Conservation (phyloP, 805 yeast species). For the Lipomyces sp. region DNA sequence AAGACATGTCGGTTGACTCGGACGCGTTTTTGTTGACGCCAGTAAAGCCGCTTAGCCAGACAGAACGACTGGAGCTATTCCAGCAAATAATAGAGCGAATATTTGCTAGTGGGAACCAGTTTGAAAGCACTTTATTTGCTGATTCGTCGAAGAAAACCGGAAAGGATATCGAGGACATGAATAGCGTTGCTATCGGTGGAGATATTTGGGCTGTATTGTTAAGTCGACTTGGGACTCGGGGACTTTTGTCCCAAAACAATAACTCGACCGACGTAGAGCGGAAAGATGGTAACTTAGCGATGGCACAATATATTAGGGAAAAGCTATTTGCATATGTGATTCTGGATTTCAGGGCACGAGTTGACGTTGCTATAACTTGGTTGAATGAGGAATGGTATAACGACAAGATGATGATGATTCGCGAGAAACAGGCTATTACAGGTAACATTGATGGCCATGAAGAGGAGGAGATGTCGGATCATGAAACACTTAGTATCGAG, state of each 20-base stretch:
- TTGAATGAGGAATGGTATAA: slow-evolving; percentile 92
- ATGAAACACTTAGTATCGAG: slow-evolving; percentile 21
- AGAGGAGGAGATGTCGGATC: slow-evolving; percentile 27
- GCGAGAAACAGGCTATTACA: not conserved
- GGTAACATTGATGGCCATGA: slow-evolving; percentile 35
- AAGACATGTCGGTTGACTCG: slow-evolving; percentile 18
- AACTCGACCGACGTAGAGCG: slow-evolving; percentile 18
- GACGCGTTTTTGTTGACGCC: slow-evolving; percentile 21
- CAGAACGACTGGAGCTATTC: slow-evolving; percentile 63
- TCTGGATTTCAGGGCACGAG: slow-evolving; percentile 69
- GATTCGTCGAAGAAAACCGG: slow-evolving; percentile 17
- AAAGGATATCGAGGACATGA: slow-evolving; percentile 42
- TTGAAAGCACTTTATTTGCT: slow-evolving; percentile 23
- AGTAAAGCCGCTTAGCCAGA: slow-evolving; percentile 51
- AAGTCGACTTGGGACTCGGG: slow-evolving; percentile 76
- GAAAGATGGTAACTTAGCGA: slow-evolving; percentile 42
- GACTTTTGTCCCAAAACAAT: slow-evolving; percentile 8
- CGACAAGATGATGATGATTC: slow-evolving; percentile 50
- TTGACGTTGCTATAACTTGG: slow-evolving; percentile 87
- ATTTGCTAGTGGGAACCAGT: slow-evolving; percentile 25
- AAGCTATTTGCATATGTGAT: slow-evolving; percentile 74
- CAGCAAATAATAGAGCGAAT: slow-evolving; percentile 56
- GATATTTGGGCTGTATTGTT: slow-evolving; percentile 79
- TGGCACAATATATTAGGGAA: slow-evolving; percentile 67
- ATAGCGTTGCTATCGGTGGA: slow-evolving; percentile 59